Base-by-base conservation (phyloP, 2,329 filamentous ascomycete genomes). In the Phaeophleospora eucalypticola region DNA sequence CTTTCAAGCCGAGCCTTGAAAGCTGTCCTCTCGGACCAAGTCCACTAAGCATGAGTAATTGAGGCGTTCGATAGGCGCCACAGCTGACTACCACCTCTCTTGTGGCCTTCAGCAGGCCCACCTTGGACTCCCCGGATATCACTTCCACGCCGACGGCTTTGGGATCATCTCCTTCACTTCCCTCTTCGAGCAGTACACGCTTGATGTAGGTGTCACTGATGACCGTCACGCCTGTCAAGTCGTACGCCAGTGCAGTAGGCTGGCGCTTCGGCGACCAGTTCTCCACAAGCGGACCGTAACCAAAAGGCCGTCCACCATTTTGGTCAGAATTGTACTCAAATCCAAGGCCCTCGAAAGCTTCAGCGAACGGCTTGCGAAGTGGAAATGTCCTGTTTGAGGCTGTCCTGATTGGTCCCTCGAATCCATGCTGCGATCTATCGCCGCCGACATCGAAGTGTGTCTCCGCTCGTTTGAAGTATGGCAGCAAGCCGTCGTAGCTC, bases 1-100 rank as follows among this genome's bases (percentile, higher is more conserved):
- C 72, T 18, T 71, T 68, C 45, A 83, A 78, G 52, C 74, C 74
- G 16, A 80, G 70, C 14, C 64, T 62, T 49, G 71, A 63, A 8
- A 83, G 73, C 63, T 81, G 74, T 34, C 70, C 66, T 54, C 72
- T 71, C 36, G 79, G 77, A 20, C 79, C 79, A 36, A 82, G 67
- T 32, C 79, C 79, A 4, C 77, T 80, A 53, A 78, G 72, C 46
- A 81, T 69, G 67, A 82, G 72, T 35, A 82, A 71, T 32, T 64
- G 63, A 1, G 71, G 71, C 1, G 62, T 64, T 21, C 71, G 64
- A 4, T 71, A 53, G 4, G 67, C 57, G 14, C 71, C 71, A n/a
- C 63, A 58, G 12, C 55, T 65, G 4, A 73, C 48, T 34, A 73
- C 65, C 20, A 72, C 61, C 45, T 72, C 69, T 36, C 66, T 65